A percentile compares a stretch with the other conserved stretches of the same genome.
Conservation (phyloP, 345 rosid species). For the Cochlearia excelsa region DNA sequence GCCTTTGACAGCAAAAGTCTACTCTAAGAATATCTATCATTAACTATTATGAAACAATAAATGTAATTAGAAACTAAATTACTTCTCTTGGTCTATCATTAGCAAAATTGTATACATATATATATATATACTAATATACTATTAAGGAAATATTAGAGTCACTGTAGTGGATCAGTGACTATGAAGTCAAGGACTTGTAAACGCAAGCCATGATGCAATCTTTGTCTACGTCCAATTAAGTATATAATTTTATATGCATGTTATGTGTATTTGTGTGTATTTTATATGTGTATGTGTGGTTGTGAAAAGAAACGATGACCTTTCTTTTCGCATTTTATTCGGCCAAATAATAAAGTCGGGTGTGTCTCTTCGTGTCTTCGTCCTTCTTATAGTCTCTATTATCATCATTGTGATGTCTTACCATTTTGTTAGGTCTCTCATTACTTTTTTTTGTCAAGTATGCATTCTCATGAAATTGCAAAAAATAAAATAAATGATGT, state of each 20-base stretch:
- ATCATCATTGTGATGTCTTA: slow-evolving; percentile 28
- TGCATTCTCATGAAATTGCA: background rate
- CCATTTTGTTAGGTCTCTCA: slow-evolving; percentile 21
- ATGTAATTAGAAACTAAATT: too few species aligned
- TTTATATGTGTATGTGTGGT: slow-evolving; percentile 23
- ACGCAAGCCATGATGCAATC: slow-evolving; percentile 36
- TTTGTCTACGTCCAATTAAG: background rate
- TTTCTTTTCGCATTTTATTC: slow-evolving; percentile 30
- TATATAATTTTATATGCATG: slow-evolving; percentile 10
- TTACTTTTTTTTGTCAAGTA: background rate
- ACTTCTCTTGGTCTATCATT: too few species aligned
- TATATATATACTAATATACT: background rate
- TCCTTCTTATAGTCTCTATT: slow-evolving; percentile 30
- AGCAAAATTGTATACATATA: background rate
- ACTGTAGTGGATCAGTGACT: slow-evolving; percentile 25
- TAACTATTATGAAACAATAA: background rate
- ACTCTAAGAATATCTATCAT: slow-evolving; percentile 32
- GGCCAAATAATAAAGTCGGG: slow-evolving; percentile 35
- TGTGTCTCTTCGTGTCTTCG: slow-evolving; percentile 35
- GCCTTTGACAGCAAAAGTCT: slow-evolving; percentile 38
- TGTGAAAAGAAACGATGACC: slow-evolving; percentile 31
- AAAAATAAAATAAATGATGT: too few species aligned
- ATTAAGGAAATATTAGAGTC: slow-evolving; percentile 16
- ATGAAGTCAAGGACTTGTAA: slow-evolving; percentile 20
- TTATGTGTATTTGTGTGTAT: background rate